Evolutionary conservation across 768 basidiomycete genomes (phyloP).

Genomic region (Dioszegia crocea): DNA sequence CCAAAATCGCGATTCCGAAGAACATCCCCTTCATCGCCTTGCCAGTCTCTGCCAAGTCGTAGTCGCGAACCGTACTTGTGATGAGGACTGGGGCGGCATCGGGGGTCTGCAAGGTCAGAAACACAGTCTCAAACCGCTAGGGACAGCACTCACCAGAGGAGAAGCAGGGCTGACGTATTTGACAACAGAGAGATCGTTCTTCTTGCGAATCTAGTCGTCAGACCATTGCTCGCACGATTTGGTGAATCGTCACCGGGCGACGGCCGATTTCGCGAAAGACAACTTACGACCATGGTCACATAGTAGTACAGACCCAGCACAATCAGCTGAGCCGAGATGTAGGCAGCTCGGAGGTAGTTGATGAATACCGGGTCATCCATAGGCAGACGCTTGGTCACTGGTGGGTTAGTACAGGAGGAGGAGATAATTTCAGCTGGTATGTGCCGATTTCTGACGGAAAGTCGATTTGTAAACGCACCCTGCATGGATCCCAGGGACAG

Average conservation of each 20-base stretch:
- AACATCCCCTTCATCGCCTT: constrained; percentile 56
- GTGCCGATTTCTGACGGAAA: neutral
- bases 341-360: constrained; percentile 75
- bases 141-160: constrained; percentile 64
- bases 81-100: constrained; percentile 60
- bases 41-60: constrained; percentile 81
- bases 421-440: neutral
- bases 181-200: constrained; percentile 92
- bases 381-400: constrained; percentile 85
- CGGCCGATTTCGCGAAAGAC: neutral
- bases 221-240: too few species aligned
- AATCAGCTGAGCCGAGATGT: constrained; percentile 68
- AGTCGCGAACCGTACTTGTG: constrained; percentile 89
- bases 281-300: constrained; percentile 64
- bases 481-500: constrained; percentile 94
- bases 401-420: neutral
- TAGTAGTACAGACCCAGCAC: constrained; percentile 75
- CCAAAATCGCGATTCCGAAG: constrained; percentile 76
- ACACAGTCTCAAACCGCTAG: neutral
- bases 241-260: too few species aligned
- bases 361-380: constrained; percentile 83
- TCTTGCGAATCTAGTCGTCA: constrained; percentile 66
- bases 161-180: constrained; percentile 84
- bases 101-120: constrained; percentile 53
- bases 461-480: constrained; percentile 52